Conservation (phyloP, 306 rosid species). For the Vachellia collinsii region DNA sequence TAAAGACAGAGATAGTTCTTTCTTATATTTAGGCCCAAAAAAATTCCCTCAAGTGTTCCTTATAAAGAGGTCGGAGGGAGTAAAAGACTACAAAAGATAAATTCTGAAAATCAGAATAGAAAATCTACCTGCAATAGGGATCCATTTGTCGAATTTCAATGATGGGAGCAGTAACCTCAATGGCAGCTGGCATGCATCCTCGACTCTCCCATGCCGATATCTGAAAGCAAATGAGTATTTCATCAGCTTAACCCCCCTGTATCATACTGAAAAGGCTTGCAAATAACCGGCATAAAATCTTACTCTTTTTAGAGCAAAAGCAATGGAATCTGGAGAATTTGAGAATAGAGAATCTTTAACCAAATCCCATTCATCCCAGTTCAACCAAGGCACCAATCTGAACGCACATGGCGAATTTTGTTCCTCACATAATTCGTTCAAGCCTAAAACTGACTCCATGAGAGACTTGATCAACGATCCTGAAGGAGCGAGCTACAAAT, state of each 20-base stretch:
- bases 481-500: not conserved
- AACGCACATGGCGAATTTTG: conserved; percentile 38
- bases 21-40: not conserved
- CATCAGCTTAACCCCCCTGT: not conserved
- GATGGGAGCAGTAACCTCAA: conserved; percentile 76
- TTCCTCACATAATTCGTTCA: conserved; percentile 39
- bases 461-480: conserved; percentile 10
- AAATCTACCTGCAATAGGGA: conserved; percentile 60
- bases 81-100: not conserved
- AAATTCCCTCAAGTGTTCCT: not conserved
- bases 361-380: conserved; percentile 89
- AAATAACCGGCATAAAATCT: not conserved
- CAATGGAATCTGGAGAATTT: conserved; percentile 55
- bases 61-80: not conserved
- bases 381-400: conserved; percentile 88
- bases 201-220: conserved; percentile 84
- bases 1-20: not conserved
- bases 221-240: conserved; percentile 41
- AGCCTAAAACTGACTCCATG: conserved; percentile 52
- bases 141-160: conserved; percentile 73
- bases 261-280: not conserved
- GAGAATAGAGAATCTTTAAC: conserved; percentile 74
- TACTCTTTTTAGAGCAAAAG: conserved; percentile 74
- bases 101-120: not conserved
- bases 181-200: conserved; percentile 73